These are phyloP conservation scores for Phialocephala sp. DNA, from an alignment of 2,329 filamentous ascomycete genomes.

Conservation along the genomic window DNA sequence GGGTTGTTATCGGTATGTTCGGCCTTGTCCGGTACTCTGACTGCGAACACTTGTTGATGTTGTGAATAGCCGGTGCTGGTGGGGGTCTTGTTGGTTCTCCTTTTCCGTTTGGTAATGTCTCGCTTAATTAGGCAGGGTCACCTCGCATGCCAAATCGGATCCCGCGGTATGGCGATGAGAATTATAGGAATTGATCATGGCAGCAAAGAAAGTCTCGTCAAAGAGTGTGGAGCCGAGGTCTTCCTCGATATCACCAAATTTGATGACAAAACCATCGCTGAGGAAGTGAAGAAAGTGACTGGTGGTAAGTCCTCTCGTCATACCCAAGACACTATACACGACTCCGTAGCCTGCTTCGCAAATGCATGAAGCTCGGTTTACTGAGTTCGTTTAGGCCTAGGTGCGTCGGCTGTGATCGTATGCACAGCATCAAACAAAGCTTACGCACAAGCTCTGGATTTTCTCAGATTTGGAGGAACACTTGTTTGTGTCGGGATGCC, in stretches of 20 bases:
- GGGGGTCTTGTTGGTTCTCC: slow-evolving; percentile 55
- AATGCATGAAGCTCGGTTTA: not conserved
- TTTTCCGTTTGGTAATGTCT: slow-evolving; percentile 10
- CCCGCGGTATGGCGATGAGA: slow-evolving; percentile 62
- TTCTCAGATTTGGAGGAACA: slow-evolving; percentile 55
- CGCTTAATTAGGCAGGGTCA: slow-evolving; percentile 53
- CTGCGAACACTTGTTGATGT: slow-evolving; percentile 26
- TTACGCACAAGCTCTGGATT: slow-evolving; percentile 54
- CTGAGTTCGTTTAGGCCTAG: slow-evolving; percentile 16
- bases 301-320: slow-evolving; percentile 47
- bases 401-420: slow-evolving; percentile 56
- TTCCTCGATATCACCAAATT: slow-evolving; percentile 66
- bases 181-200: slow-evolving; percentile 70
- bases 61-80: slow-evolving; percentile 55
- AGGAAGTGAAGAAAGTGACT: slow-evolving; percentile 61
- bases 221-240: slow-evolving; percentile 66
- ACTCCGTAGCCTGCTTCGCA: not conserved
- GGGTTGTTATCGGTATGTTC: slow-evolving; percentile 41
- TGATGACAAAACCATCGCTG: slow-evolving; percentile 55
- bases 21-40: slow-evolving; percentile 23
- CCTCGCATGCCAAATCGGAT: slow-evolving; percentile 65
- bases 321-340: not conserved
- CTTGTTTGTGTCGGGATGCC: slow-evolving; percentile 59
- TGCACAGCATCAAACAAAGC: slow-evolving; percentile 56
- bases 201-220: slow-evolving; percentile 62